phyloP scores from a whole-genome alignment of 2,329 filamentous ascomycete genomes.

The Colletotrichum destructivum region DNA sequence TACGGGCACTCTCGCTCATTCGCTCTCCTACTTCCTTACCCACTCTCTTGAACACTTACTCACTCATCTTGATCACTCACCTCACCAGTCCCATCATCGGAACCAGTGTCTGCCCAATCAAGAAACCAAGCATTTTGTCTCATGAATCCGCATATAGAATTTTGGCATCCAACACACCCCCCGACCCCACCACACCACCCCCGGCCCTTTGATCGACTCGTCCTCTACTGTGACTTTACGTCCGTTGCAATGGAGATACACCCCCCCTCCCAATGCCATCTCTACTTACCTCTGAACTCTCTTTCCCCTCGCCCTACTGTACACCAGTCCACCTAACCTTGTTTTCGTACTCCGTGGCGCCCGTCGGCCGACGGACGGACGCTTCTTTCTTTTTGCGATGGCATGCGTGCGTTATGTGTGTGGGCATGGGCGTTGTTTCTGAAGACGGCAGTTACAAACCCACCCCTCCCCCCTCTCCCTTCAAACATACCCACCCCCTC shows the following conservation, averaged over 20 bases:
- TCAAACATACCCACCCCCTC: not conserved
- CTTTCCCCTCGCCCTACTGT: not conserved
- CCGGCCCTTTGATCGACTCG: constrained; percentile 5
- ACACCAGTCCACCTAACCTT: constrained; percentile 27
- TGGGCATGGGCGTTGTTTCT: not conserved
- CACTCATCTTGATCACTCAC: too few relatives aligned
- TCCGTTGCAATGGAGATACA: constrained; percentile 14
- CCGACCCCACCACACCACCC: not conserved
- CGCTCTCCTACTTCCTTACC: too few relatives aligned
- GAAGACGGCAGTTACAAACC: not conserved
- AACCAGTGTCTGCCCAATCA: too few relatives aligned
- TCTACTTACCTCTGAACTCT: constrained; percentile 4
- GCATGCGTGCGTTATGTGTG: constrained; percentile 8
- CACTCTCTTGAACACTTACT: too few relatives aligned
- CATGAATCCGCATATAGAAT: not conserved
- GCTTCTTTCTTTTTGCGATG: constrained; percentile 21
- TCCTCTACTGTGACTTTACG: constrained; percentile 19
- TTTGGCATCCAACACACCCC: too few relatives aligned
- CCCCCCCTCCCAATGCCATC: constrained; percentile 1
- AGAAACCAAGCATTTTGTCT: not conserved
- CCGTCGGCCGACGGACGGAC: constrained; percentile 34
- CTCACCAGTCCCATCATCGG: too few relatives aligned
- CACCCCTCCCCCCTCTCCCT: constrained; percentile 1
- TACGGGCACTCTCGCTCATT: too few relatives aligned
- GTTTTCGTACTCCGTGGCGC: constrained; percentile 27